Base-by-base conservation (phyloP, 23 red algal species). In the Gracilaria gracilis region DNA sequence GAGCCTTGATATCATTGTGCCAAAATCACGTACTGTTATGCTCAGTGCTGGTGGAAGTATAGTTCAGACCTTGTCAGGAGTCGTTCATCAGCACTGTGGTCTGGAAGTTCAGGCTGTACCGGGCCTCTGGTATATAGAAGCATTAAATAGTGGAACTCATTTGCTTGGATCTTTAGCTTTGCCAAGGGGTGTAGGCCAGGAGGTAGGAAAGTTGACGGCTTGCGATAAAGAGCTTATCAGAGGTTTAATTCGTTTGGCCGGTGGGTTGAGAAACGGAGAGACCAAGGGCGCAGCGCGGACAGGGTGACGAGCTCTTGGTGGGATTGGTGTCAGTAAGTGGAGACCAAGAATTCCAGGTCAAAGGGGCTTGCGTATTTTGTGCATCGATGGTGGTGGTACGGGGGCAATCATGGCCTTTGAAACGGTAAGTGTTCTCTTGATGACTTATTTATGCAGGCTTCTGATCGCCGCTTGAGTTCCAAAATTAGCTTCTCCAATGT, bases 351-450 rank as follows among this genome's bases (percentile, higher is more conserved):
- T 95, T n/a, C 93, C 93, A 29, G 96, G 96, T 31, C 96, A 98
- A 88, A 70, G 77, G 14, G 96, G 96, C 42, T 67, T 98, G 6
- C 87, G 96, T 19, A 93, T 98, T 79, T 76, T 98, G 29, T 92
- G 88, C 47, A 93, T 98, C 38, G 96, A 98, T 79, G 96, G 96
- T 15, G 96, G 96, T 8, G 96, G 96, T 38, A 98, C 96, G 27
- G 62, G 96, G 33, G 96, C 96, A 46, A 84, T 98, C 38, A 93
- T 98, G 89, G 71, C 96, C 16, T 98, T 98, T 46, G 96, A 95
- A 79, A 94, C 93, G 57, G 82, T 98, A 85, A 5, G 76, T 81
- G 17, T 81, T 35, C 16, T n/a, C 37, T 25, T 35, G 35, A 14
- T 9, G 47, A 58, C 49, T 9, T 4, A 48, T 24, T 48, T 48